Conservation (phyloP, 2,329 filamentous ascomycete species). For the Hawksworthiomyces lignivorus region DNA sequence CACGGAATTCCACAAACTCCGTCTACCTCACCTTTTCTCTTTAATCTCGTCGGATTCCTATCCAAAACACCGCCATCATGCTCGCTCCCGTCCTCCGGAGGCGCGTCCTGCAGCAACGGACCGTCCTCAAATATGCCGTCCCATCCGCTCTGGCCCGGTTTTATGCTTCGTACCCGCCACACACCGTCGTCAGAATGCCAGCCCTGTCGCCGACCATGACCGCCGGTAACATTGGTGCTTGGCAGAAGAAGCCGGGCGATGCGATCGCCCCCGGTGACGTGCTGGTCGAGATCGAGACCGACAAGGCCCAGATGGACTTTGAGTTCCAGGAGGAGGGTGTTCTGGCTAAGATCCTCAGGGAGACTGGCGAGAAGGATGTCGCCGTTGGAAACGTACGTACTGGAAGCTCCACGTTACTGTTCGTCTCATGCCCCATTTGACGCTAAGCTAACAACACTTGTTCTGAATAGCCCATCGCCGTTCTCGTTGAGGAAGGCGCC, state of each 20-base stretch:
- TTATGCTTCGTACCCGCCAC: conserved; percentile 82
- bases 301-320: conserved; percentile 92
- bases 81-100: conserved; percentile 57
- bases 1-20: conserved; percentile 4
- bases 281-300: conserved; percentile 84
- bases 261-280: conserved; percentile 84
- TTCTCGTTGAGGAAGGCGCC: conserved; percentile 84
- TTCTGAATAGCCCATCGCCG: conserved; percentile 77
- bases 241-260: conserved; percentile 97
- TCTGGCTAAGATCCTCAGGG: conserved; percentile 83
- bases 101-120: conserved; percentile 48
- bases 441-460: too few relatives aligned
- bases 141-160: conserved; percentile 51
- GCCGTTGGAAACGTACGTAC: conserved; percentile 83
- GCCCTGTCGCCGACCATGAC: conserved; percentile 98
- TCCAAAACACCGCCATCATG: conserved; percentile 35
- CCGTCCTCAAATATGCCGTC: conserved; percentile 43
- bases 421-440: too few relatives aligned
- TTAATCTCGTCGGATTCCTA: conserved; percentile 7
- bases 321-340: conserved; percentile 87
- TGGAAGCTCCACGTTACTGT: too few relatives aligned
- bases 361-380: conserved; percentile 88
- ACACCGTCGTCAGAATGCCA: conserved; percentile 96
- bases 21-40: neutral
- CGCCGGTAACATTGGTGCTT: conserved; percentile 87